Percentiles rank a stretch among this genome's conserved stretches.
These are phyloP conservation scores for Rosa chinensis DNA, from an alignment of 306 rosid species.

Conservation along the genomic window DNA sequence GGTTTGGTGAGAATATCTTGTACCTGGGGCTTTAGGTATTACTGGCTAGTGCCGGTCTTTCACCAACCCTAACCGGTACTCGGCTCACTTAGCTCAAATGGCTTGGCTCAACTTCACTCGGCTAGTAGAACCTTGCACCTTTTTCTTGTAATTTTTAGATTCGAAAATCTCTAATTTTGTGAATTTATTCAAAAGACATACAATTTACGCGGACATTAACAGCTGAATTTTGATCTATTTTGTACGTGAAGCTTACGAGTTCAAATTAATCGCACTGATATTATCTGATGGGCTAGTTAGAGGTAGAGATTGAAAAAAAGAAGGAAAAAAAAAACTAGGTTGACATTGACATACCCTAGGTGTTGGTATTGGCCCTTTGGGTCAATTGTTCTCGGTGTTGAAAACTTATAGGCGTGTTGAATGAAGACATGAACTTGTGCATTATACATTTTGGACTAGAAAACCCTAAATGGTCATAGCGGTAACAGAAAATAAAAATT, in stretches of 20 bases:
- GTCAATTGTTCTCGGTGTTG: background rate
- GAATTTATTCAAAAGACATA: no score
- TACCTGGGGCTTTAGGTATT: background rate
- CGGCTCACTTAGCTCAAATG: conserved; percentile 16
- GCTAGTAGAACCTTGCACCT: background rate
- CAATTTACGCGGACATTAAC: no score
- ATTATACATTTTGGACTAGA: background rate
- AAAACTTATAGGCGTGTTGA: background rate
- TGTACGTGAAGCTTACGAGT: background rate
- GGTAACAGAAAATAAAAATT: background rate
- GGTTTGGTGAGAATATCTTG: conserved; percentile 44
- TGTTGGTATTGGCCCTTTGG: background rate
- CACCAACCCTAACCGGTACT: conserved; percentile 47
- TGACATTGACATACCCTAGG: background rate
- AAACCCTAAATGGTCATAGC: background rate
- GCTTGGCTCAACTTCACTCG: background rate
- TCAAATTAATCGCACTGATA: background rate
- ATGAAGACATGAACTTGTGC: background rate
- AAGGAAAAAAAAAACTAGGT: background rate
- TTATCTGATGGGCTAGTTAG: background rate
- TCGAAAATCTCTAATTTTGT: no score
- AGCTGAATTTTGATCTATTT: background rate
- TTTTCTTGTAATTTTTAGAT: no score
- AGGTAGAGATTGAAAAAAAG: no score
- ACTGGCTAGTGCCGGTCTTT: conserved; percentile 46